phyloP scores from a whole-genome alignment of 1,284 basidiomycete species.

The Ceratobasidium sp. region DNA sequence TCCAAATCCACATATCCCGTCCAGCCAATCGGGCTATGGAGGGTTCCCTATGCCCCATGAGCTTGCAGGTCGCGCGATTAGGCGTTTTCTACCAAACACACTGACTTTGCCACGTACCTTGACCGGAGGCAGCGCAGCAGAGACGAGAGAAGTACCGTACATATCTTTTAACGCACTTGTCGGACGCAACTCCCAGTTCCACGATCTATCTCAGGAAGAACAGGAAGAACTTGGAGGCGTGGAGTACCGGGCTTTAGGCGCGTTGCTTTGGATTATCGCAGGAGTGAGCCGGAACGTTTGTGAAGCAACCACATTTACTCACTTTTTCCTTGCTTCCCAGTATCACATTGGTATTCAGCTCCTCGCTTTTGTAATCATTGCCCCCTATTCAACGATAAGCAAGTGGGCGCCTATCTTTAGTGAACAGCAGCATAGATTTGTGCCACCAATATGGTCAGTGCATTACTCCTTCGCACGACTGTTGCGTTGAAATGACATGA shows the following conservation, averaged over 20 bases:
- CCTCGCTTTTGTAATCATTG: slow-evolving; percentile 77
- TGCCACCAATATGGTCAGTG: slow-evolving; percentile 72
- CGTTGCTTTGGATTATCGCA: slow-evolving; percentile 82
- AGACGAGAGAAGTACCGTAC: slow-evolving; percentile 72
- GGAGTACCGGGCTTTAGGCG: slow-evolving; percentile 90
- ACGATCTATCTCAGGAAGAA: slow-evolving; percentile 82
- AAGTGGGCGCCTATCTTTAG: slow-evolving; percentile 70
- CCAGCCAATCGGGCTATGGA: slow-evolving; percentile 70
- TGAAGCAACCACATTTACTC: slow-evolving; percentile 48
- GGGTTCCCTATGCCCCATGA: slow-evolving; percentile 89
- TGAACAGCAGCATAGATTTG: slow-evolving; percentile 65
- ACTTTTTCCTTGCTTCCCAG: slow-evolving; percentile 59
- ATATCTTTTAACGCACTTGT: slow-evolving; percentile 88
- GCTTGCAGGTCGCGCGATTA: slow-evolving; percentile 65
- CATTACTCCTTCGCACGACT: not conserved
- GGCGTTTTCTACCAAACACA: slow-evolving; percentile 74
- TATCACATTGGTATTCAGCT: slow-evolving; percentile 81
- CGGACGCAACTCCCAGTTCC: slow-evolving; percentile 88
- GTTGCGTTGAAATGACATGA: not conserved
- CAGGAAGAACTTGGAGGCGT: slow-evolving; percentile 94
- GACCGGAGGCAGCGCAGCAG: slow-evolving; percentile 62
- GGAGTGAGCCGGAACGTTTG: slow-evolving; percentile 61
- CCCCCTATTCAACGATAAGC: slow-evolving; percentile 76
- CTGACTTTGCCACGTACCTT: slow-evolving; percentile 81
- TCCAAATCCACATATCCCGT: slow-evolving; percentile 11